These are phyloP conservation scores for Zoysia matrella DNA, from an alignment of 202 grass and related monocot genomes.

Conservation along the genomic window DNA sequence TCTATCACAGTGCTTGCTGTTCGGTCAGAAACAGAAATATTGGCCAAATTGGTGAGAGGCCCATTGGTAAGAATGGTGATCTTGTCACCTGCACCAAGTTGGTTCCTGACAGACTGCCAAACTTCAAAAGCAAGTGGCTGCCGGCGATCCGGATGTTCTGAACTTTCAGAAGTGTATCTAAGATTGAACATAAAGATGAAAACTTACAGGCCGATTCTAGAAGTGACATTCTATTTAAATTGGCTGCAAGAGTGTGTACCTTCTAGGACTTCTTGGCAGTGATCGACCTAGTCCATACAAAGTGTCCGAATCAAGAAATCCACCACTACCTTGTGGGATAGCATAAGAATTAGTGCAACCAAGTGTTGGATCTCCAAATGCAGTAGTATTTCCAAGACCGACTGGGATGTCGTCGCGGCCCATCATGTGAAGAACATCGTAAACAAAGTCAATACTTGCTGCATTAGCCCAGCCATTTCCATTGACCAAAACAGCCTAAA, in stretches of 20 bases:
- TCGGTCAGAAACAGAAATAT: constrained; percentile 60
- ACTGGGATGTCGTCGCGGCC: constrained; percentile 80
- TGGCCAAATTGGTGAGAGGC: constrained; percentile 84
- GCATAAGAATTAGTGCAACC: constrained; percentile 75
- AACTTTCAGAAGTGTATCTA: constrained; percentile 65
- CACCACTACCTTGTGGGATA: constrained; percentile 74
- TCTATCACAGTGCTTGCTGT: constrained; percentile 64
- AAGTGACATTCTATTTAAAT: constrained; percentile 21
- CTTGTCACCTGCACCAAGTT: constrained; percentile 59
- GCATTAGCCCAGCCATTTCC: constrained; percentile 83
- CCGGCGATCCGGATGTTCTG: constrained; percentile 48
- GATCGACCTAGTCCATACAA: constrained; percentile 71
- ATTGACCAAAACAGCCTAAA: constrained; percentile 70
- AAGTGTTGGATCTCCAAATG: constrained; percentile 49
- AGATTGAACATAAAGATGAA: constrained; percentile 7
- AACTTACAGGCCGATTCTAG: background rate
- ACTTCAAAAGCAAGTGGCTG: constrained; percentile 70
- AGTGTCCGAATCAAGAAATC: constrained; percentile 84
- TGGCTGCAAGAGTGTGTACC: constrained; percentile 43
- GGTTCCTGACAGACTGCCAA: constrained; percentile 62
- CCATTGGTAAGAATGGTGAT: constrained; percentile 72
- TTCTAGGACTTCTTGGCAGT: constrained; percentile 81
- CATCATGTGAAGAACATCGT: constrained; percentile 95
- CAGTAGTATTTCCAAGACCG: constrained; percentile 60
- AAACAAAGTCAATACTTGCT: constrained; percentile 72